Percentiles rank a stretch among this genome's conserved stretches.
Evolutionary conservation across 345 rosid species (phyloP).

Genomic region (sweet orange (Citrus sinensis)): DNA sequence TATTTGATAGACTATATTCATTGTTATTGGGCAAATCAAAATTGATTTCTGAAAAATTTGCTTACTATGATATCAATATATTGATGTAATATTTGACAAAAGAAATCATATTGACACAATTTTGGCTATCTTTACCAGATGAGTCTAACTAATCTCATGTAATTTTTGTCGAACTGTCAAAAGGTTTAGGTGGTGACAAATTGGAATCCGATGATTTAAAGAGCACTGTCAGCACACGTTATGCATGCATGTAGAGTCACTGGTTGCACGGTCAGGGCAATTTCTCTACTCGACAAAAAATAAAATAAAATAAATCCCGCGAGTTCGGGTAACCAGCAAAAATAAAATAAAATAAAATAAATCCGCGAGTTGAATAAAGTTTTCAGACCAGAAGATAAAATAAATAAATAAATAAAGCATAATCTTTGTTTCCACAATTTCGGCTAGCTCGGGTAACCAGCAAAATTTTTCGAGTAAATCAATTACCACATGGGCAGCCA

Average conservation of each 20-base stretch:
- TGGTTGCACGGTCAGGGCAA: neutral
- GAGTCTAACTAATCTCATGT: conserved; percentile 1
- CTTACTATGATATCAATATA: too few species aligned
- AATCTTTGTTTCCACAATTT: conserved; percentile 21
- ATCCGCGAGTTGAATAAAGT: neutral
- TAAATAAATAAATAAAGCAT: neutral
- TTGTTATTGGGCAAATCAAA: too few species aligned
- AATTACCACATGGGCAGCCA: neutral
- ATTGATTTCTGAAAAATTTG: too few species aligned
- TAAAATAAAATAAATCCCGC: neutral
- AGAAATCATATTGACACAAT: too few species aligned
- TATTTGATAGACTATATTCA: too few species aligned
- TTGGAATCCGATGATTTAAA: neutral
- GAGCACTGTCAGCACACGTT: neutral
- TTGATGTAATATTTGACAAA: too few species aligned
- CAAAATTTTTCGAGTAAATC: neutral
- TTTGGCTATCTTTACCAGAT: neutral
- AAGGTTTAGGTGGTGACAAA: neutral
- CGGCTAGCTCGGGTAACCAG: conserved; percentile 1
- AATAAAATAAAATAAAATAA: neutral
- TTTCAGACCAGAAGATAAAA: neutral
- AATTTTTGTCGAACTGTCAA: neutral
- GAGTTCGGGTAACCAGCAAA: too few species aligned
- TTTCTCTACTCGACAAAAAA: neutral
- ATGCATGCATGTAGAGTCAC: neutral